phyloP scores from a whole-genome alignment of 495 filamentous ascomycete species.

The Neurospora cerealis region DNA sequence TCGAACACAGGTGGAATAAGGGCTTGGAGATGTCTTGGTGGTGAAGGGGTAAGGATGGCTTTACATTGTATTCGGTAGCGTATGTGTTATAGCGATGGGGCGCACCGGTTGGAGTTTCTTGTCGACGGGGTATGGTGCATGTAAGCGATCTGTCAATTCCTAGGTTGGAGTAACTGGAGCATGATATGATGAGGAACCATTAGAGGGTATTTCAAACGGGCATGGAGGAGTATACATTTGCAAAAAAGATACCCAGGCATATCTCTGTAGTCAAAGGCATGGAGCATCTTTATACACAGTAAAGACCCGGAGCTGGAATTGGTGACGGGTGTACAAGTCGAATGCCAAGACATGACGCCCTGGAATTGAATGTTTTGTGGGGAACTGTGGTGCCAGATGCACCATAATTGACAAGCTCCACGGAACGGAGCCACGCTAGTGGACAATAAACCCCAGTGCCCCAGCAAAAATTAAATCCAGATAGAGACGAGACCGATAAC shows the following conservation, averaged over 20 bases:
- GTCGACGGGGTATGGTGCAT: background rate
- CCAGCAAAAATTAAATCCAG: background rate
- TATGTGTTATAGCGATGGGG: background rate
- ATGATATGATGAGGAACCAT: background rate
- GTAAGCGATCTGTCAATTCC: background rate
- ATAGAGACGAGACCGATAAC: background rate
- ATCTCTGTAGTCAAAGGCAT: background rate
- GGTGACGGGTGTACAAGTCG: background rate
- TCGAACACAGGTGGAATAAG: constrained; percentile 12
- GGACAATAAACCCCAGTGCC: background rate
- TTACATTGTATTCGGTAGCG: background rate
- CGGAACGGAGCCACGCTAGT: background rate
- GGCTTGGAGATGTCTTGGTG: background rate
- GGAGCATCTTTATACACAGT: background rate
- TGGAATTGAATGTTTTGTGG: background rate
- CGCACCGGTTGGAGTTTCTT: background rate
- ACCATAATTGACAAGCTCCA: background rate
- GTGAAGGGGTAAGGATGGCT: background rate
- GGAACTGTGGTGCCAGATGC: background rate
- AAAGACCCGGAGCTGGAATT: background rate
- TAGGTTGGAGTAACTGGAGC: background rate
- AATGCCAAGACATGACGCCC: background rate
- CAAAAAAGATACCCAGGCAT: background rate
- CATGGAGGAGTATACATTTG: background rate
- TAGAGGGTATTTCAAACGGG: background rate